Percentiles rank a stretch among this genome's conserved stretches.
Evolutionary conservation across 306 rosid genomes (phyloP).

Genomic region (Fagus sylvatica): DNA sequence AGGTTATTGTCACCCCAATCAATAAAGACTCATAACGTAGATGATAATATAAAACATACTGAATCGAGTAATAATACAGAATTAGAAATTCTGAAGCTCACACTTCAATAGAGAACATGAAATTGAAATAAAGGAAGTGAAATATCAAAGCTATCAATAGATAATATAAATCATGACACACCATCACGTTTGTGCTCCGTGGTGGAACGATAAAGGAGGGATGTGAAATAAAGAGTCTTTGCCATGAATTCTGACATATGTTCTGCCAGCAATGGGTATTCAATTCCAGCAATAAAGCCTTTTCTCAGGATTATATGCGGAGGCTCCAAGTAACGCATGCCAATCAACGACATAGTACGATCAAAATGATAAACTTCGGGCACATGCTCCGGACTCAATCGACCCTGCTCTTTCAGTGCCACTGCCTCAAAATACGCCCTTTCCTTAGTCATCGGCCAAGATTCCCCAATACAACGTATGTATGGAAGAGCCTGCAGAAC

Average conservation of each 20-base stretch:
- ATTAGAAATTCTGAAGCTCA: neutral
- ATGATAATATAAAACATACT: neutral
- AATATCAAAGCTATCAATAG: too few species aligned
- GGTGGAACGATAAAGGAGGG: conserved; percentile 69
- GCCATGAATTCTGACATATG: conserved; percentile 84
- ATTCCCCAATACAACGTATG: conserved; percentile 82
- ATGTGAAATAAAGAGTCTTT: conserved; percentile 72
- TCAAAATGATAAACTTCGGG: conserved; percentile 89
- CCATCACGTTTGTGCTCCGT: conserved; percentile 76
- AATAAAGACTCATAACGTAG: neutral
- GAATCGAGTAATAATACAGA: neutral
- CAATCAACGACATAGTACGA: conserved; percentile 80
- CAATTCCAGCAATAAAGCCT: conserved; percentile 81
- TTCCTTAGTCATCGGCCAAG: conserved; percentile 96
- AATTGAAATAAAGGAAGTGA: too few species aligned
- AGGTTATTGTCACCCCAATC: too few species aligned
- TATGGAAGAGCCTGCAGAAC: conserved; percentile 75
- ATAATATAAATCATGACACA: too few species aligned
- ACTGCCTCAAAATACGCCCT: conserved; percentile 83
- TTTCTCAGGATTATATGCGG: conserved; percentile 88
- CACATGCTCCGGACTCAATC: conserved; percentile 60
- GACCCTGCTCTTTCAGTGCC: conserved; percentile 46
- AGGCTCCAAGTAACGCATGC: conserved; percentile 87
- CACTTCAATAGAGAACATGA: neutral
- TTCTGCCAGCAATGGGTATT: conserved; percentile 71